A percentile compares a stretch with the other conserved stretches of the same genome.
Conservation (phyloP, 2,329 filamentous ascomycete species). For the Westerdykella ornata region DNA sequence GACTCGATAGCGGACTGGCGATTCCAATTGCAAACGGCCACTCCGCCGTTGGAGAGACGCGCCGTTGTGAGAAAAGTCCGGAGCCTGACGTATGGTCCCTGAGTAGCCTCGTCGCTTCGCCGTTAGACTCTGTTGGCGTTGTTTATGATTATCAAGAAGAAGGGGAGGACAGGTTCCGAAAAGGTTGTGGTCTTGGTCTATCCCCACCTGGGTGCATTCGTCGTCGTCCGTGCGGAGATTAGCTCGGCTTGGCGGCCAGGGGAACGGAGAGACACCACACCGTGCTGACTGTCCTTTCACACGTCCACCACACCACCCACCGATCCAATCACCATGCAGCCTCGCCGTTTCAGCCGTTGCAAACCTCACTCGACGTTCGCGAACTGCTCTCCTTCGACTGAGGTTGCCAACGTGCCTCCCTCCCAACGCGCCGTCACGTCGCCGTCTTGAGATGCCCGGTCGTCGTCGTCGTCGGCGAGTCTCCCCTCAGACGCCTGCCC, state of each 20-base stretch:
- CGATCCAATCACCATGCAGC: neutral
- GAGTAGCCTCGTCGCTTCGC: no score
- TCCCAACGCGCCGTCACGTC: neutral
- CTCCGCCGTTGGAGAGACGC: no score
- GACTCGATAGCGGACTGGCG: no score
- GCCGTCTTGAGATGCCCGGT: neutral
- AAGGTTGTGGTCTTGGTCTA: no score
- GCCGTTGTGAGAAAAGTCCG: slow-evolving; percentile 20
- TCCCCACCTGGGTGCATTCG: no score
- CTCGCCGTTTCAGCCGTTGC: neutral
- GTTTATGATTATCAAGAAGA: no score
- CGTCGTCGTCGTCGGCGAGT: neutral
- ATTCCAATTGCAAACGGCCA: no score
- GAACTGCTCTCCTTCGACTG: neutral
- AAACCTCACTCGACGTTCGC: slow-evolving; percentile 1
- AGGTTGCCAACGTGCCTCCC: neutral
- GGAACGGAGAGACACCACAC: slow-evolving; percentile 2
- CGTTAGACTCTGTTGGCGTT: slow-evolving; percentile 19
- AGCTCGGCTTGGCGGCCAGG: slow-evolving; percentile 20
- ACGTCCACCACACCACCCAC: neutral
- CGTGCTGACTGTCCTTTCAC: neutral
- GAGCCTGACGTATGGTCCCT: slow-evolving; percentile 23
- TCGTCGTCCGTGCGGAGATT: slow-evolving; percentile 33
- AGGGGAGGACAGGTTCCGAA: no score
- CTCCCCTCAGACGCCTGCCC: neutral